These are phyloP conservation scores for Onygenales sp. DNA, from an alignment of 2,329 filamentous ascomycete species.

Conservation along the genomic window DNA sequence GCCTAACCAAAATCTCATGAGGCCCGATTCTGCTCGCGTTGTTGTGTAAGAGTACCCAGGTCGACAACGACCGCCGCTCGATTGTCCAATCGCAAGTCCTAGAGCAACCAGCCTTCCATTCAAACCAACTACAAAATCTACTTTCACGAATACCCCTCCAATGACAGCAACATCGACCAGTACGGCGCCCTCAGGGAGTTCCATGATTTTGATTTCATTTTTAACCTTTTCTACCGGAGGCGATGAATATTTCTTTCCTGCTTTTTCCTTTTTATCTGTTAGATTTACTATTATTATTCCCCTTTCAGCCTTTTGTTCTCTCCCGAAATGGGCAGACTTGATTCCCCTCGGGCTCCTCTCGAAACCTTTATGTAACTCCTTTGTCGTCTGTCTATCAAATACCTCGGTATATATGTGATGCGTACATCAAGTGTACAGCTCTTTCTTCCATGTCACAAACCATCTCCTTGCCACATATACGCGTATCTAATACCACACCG, in stretches of 20 bases:
- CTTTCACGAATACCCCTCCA: conserved; percentile 18
- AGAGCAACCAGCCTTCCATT: neutral
- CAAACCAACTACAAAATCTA: conserved; percentile 4
- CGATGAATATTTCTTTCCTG: conserved; percentile 7
- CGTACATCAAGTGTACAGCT: neutral
- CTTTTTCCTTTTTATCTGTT: conserved; percentile 10
- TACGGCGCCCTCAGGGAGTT: conserved; percentile 12
- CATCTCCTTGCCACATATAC: too few relatives aligned
- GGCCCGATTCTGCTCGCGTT: conserved; percentile 22
- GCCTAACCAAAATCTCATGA: conserved; percentile 29
- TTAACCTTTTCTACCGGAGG: conserved; percentile 4
- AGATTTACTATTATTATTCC: neutral
- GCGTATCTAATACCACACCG: too few relatives aligned
- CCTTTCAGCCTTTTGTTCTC: conserved; percentile 1
- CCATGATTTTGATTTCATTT: conserved; percentile 9
- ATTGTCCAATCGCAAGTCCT: too few relatives aligned
- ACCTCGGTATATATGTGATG: neutral
- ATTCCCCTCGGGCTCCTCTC: neutral
- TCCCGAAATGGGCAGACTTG: neutral
- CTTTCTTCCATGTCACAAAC: neutral
- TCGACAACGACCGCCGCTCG: too few relatives aligned
- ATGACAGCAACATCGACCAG: conserved; percentile 15
- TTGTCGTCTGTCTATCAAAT: neutral
- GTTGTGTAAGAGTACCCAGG: conserved; percentile 18
- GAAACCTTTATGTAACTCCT: neutral